Evolutionary conservation across 345 rosid genomes (phyloP).

Genomic region (Microcos paniculata): DNA sequence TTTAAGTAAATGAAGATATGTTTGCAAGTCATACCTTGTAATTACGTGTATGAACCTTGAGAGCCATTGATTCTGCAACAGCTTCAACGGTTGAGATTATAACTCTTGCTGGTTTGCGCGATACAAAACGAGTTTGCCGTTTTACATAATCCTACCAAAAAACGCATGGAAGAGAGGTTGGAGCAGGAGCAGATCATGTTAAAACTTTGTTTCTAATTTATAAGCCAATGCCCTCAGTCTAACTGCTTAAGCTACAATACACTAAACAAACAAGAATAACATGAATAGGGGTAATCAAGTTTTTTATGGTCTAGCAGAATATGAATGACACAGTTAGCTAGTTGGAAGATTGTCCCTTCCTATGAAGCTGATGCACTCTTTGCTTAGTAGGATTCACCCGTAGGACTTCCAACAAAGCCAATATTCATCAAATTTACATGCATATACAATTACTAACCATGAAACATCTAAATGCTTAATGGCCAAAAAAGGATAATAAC

Average conservation of each 20-base stretch:
- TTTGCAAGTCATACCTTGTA: slow-evolving; percentile 61
- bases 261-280: not conserved
- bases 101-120: slow-evolving; percentile 60
- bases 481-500: no score
- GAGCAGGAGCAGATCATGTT: not conserved
- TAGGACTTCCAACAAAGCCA: no score
- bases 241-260: not conserved
- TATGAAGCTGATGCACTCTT: no score
- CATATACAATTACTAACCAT: no score
- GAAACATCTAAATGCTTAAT: no score
- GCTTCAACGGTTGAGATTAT: slow-evolving; percentile 68
- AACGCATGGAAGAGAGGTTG: slow-evolving; percentile 3
- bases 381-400: no score
- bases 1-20: not conserved
- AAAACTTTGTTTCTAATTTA: slow-evolving; percentile 6
- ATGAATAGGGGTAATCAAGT: not conserved
- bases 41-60: slow-evolving; percentile 64
- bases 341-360: no score
- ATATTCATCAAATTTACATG: no score
- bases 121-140: slow-evolving; percentile 87
- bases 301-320: no score
- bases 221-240: slow-evolving; percentile 12
- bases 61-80: slow-evolving; percentile 64
- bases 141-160: slow-evolving; percentile 65
- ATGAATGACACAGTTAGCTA: no score